Percentiles rank a stretch among this genome's conserved stretches.
phyloP scores from a whole-genome alignment of 75 land plant species.

The Cunninghamia lanceolata region DNA sequence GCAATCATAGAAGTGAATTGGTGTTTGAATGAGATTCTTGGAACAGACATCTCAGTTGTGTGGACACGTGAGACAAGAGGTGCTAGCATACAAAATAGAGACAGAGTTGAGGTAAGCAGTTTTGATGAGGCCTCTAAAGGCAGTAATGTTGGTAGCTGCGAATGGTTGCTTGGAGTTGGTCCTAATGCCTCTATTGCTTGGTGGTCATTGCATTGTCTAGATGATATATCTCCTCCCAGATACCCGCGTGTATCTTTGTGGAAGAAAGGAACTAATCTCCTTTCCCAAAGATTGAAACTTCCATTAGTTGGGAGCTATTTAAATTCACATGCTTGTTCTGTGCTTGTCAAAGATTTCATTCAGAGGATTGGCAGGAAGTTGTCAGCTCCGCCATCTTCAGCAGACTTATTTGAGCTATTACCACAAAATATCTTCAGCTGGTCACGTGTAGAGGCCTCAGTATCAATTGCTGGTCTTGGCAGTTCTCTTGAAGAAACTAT shows the following conservation, averaged over 20 bases:
- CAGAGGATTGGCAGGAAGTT: constrained; percentile 19
- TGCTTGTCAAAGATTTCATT: no score
- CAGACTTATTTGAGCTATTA: constrained; percentile 75
- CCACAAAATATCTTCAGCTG: constrained; percentile 52
- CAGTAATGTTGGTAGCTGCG: constrained; percentile 49
- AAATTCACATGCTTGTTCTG: no score
- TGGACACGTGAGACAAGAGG: no score
- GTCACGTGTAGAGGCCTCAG: constrained; percentile 44
- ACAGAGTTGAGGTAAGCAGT: constrained; percentile 7
- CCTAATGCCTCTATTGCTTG: constrained; percentile 52
- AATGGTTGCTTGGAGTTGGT: constrained; percentile 87
- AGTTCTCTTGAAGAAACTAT: constrained; percentile 10
- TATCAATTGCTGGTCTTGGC: constrained; percentile 26
- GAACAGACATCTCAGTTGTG: constrained; percentile 48
- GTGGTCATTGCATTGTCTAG: constrained; percentile 91
- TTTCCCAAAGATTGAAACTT: constrained; percentile 3
- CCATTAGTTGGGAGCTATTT: no score
- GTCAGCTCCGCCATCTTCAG: constrained; percentile 56
- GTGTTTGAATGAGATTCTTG: constrained; percentile 57
- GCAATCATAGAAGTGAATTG: constrained; percentile 78
- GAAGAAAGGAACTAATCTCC: constrained; percentile 46
- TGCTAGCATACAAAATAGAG: constrained; percentile 10
- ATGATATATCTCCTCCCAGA: no score
- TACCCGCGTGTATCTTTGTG: constrained; percentile 77
- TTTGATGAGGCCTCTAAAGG: constrained; percentile 11